phyloP scores from a whole-genome alignment of 2,329 filamentous ascomycete species.

The Colletotrichum sp. region DNA sequence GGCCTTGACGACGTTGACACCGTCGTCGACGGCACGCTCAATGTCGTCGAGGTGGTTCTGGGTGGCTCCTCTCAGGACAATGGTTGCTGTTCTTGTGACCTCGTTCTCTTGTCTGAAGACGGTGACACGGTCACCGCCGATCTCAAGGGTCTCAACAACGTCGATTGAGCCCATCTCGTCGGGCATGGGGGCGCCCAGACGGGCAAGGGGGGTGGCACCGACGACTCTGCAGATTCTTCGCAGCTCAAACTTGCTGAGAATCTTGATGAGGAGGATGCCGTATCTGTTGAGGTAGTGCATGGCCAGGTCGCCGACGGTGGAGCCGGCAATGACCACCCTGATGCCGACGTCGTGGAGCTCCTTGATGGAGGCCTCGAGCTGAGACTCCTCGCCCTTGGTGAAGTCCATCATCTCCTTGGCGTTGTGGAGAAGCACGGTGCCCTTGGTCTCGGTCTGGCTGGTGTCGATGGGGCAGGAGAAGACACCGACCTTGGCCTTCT shows the following conservation, averaged over 20 bases:
- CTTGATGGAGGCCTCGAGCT: slow-evolving; percentile 91
- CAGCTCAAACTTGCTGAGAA: slow-evolving; percentile 97
- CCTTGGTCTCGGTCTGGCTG: slow-evolving; percentile 98
- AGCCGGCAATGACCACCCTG: slow-evolving; percentile 89
- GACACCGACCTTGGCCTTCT: slow-evolving; percentile 93
- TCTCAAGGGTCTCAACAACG: slow-evolving; percentile 95
- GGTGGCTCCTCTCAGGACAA: slow-evolving; percentile 93
- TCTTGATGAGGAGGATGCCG: slow-evolving; percentile 94
- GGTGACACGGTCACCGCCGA: slow-evolving; percentile 96
- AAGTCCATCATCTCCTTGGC: slow-evolving; percentile 99
- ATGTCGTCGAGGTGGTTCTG: slow-evolving; percentile 98
- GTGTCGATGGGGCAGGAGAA: slow-evolving; percentile 96
- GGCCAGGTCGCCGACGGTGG: slow-evolving; percentile 89
- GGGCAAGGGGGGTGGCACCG: slow-evolving; percentile 93
- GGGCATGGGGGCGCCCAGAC: slow-evolving; percentile 97
- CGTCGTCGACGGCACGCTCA: slow-evolving; percentile 95
- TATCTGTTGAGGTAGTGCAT: slow-evolving; percentile 98
- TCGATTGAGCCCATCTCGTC: slow-evolving; percentile 98
- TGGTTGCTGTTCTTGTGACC: slow-evolving; percentile 87
- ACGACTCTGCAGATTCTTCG: slow-evolving; percentile 94
- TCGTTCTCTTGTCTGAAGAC: slow-evolving; percentile 98
- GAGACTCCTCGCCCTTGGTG: slow-evolving; percentile 93
- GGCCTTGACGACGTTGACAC: slow-evolving; percentile 98
- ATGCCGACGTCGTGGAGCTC: slow-evolving; percentile 94
- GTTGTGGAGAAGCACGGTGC: slow-evolving; percentile 94